Base-by-base conservation (phyloP, 1,139 yeast genomes). In the Blastobotrys proliferans region DNA sequence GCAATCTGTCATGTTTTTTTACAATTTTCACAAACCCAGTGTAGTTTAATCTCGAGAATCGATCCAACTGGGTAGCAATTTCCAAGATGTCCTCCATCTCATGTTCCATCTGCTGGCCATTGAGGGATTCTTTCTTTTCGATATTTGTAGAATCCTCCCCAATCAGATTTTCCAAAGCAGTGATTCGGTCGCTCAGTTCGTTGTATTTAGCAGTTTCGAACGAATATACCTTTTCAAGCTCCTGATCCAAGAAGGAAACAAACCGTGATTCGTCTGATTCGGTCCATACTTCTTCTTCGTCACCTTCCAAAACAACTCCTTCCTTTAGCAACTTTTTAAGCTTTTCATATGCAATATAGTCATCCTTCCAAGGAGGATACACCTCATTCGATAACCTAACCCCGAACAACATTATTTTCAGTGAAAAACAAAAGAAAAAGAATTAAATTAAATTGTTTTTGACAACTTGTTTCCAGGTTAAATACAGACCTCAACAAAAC, bases 21-120 rank as follows among this genome's bases (percentile, higher is more conserved):
- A 90, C 97, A 55, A 92, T 86, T 63, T 92, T 92, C 58, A 81
- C 76, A 66, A 92, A 92, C 3, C 97, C 98, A 18, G 98, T 90
- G 68, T 83, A 92, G 65, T 92, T 92, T 55, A 90, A 68, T 58
- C 98, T 76, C 41, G 94, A 83, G 67, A 92, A 92, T 58, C 79
- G 86, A 61, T 90, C 97, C 58, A 92, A 72, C 59, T 87, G 92
- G 54, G 84, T 87, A 11, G 97, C 87, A 53, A 77, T 73, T 17
- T 79, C 75, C 48, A 92, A 72, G 38, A 82, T 69, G 48, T 79
- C 80, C 58, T 92, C 98, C 57, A 92, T 72, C 47, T 77, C 75
- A 28, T 68, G 64, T 53, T 83, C 84, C 57, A 85, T 81, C 24
- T 63, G 52, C 41, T 66, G 69, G 49, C 80, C 74, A 50, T 82